phyloP scores from a whole-genome alignment of 345 rosid species.

The Euphorbia tirucalli region DNA sequence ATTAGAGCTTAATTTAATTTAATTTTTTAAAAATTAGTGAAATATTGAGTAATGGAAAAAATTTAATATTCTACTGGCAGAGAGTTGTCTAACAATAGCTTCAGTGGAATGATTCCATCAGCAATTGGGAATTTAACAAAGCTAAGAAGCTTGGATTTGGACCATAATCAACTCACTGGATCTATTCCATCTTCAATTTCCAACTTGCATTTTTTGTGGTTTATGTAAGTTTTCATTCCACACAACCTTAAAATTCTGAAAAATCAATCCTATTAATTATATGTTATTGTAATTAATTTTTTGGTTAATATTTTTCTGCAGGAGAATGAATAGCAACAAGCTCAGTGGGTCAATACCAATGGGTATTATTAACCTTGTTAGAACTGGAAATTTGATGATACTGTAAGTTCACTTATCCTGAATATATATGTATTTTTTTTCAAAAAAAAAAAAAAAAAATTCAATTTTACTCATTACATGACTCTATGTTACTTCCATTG shows the following conservation, averaged over 20 bases:
- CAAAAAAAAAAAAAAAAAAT: too few species aligned
- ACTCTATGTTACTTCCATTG: too few species aligned
- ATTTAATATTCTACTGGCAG: too few species aligned
- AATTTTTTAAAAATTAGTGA: too few species aligned
- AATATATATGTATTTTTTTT: too few species aligned
- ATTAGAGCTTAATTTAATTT: too few species aligned
- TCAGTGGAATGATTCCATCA: constrained; percentile 39
- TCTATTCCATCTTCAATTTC: constrained; percentile 41
- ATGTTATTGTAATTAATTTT: too few species aligned
- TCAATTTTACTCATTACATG: too few species aligned
- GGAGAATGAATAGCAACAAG: constrained; percentile 43
- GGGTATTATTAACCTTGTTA: constrained; percentile 27
- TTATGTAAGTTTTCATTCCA: constrained; percentile 28
- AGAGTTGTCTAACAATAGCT: constrained; percentile 15
- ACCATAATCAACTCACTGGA: constrained; percentile 35
- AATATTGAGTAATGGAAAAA: too few species aligned
- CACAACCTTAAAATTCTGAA: too few species aligned
- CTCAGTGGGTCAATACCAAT: constrained; percentile 40
- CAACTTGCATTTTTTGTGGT: constrained; percentile 31
- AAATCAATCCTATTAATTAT: too few species aligned
- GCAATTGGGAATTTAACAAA: constrained; percentile 36
- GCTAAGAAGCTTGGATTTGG: constrained; percentile 40
- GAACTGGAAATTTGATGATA: constrained; percentile 25
- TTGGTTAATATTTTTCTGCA: constrained; percentile 7
- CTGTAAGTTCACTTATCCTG: constrained; percentile 41